Conservation (phyloP, 768 basidiomycete genomes). For the Suillus paluster region DNA sequence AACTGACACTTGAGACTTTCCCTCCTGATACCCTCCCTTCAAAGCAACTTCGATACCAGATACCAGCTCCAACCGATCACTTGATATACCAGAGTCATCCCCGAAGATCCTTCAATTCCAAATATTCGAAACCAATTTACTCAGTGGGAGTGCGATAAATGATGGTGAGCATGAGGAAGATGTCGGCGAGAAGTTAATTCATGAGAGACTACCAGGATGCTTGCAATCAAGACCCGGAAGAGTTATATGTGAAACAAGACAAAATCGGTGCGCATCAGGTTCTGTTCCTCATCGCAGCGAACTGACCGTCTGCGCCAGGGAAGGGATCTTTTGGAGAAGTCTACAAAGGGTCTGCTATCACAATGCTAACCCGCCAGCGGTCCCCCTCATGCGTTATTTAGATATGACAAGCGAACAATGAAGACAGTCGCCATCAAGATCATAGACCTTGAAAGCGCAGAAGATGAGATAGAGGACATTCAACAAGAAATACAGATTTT, state of each 20-base stretch:
- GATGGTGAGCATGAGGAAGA: conserved; percentile 13
- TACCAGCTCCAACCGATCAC: neutral
- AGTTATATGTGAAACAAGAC: conserved; percentile 96
- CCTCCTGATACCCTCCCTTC: neutral
- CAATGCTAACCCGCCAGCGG: neutral
- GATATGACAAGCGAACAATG: conserved; percentile 94
- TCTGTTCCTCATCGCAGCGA: conserved; percentile 17
- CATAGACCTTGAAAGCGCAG: conserved; percentile 97
- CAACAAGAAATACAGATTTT: conserved; percentile 99
- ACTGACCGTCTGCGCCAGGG: conserved; percentile 52
- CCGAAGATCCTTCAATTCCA: neutral
- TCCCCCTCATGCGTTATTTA: conserved; percentile 34
- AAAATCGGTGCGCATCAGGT: conserved; percentile 74
- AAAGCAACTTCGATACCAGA: conserved; percentile 2
- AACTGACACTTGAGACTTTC: conserved; percentile 1
- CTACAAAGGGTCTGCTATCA: conserved; percentile 83
- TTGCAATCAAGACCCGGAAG: conserved; percentile 88
- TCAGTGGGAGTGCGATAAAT: conserved; percentile 5
- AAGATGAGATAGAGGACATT: conserved; percentile 99
- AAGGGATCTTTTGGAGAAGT: conserved; percentile 99
- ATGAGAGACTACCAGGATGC: conserved; percentile 53
- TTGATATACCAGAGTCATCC: conserved; percentile 7
- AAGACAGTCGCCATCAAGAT: conserved; percentile 99
- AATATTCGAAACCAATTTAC: no score
- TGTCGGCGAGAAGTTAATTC: conserved; percentile 6